Percentiles rank a stretch among this genome's conserved stretches.
phyloP scores from a whole-genome alignment of 1,284 basidiomycete genomes.

The Volvariella surrecta region DNA sequence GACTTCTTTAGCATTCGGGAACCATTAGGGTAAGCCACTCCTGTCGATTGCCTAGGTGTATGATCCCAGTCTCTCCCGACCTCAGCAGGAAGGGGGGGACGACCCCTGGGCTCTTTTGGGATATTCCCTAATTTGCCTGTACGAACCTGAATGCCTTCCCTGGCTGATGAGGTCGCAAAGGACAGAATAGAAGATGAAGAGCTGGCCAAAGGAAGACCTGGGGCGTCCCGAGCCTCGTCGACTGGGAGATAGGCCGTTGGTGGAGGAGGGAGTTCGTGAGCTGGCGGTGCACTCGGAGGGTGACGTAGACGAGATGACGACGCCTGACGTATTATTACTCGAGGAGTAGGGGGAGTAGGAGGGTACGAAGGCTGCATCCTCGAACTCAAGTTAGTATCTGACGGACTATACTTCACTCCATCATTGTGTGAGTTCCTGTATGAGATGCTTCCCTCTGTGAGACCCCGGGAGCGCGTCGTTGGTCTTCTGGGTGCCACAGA shows the following conservation, averaged over 20 bases:
- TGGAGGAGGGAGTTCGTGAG: constrained; percentile 32
- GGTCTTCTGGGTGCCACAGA: constrained; percentile 20
- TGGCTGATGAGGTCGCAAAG: constrained; percentile 29
- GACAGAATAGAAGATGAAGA: constrained; percentile 35
- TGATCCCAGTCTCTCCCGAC: no score
- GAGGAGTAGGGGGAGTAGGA: constrained; percentile 11
- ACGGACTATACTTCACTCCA: constrained; percentile 15
- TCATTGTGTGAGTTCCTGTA: constrained; percentile 9
- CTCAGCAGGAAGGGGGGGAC: constrained; percentile 12
- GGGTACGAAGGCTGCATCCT: constrained; percentile 8
- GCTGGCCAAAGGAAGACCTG: constrained; percentile 12
- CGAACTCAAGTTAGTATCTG: constrained; percentile 11
- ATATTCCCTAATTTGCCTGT: constrained; percentile 6
- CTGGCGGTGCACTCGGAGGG: constrained; percentile 39
- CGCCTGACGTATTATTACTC: constrained; percentile 28
- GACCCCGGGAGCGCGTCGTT: constrained; percentile 39
- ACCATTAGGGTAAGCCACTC: constrained; percentile 7
- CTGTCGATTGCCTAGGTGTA: no score
- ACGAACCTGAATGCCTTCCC: constrained; percentile 16
- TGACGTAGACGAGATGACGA: constrained; percentile 29
- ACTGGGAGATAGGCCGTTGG: constrained; percentile 15
- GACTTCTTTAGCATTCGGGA: constrained; percentile 44
- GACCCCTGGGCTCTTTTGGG: constrained; percentile 10
- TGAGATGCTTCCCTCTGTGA: constrained; percentile 32
- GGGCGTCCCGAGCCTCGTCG: constrained; percentile 6